phyloP scores from a whole-genome alignment of 179 eudicot species.

The Heliamphora pulchella region DNA sequence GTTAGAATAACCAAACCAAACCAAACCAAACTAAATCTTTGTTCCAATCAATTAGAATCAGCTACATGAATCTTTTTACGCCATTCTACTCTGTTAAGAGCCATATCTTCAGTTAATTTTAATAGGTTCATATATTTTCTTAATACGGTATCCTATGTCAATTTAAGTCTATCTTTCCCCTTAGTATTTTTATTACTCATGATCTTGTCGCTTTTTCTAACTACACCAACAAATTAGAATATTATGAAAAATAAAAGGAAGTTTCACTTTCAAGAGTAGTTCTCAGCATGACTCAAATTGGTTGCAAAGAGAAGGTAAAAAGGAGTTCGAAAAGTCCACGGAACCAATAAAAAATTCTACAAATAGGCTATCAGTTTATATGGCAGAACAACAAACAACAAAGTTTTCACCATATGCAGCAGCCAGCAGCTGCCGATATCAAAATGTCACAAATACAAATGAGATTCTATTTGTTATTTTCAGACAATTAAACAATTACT shows the following conservation, averaged over 20 bases:
- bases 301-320: neutral
- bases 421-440: neutral
- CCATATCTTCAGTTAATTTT: too few species aligned
- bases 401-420: neutral
- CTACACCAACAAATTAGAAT: neutral
- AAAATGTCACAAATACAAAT: neutral
- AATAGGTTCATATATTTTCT: too few species aligned
- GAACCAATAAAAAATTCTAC: neutral
- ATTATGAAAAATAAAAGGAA: neutral
- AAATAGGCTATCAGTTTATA: neutral
- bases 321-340: neutral
- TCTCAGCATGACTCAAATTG: neutral
- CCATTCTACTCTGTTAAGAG: too few species aligned
- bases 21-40: too few species aligned
- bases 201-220: too few species aligned
- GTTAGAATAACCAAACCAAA: too few species aligned
- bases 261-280: neutral
- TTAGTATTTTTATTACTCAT: too few species aligned
- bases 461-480: neutral
- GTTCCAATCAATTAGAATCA: too few species aligned
- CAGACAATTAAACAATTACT: neutral
- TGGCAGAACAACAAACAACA: neutral
- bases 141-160: too few species aligned
- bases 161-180: too few species aligned
- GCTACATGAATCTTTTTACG: too few species aligned